Base-by-base conservation (phyloP, 495 filamentous ascomycete genomes). In the Penicillium flavigenum region DNA sequence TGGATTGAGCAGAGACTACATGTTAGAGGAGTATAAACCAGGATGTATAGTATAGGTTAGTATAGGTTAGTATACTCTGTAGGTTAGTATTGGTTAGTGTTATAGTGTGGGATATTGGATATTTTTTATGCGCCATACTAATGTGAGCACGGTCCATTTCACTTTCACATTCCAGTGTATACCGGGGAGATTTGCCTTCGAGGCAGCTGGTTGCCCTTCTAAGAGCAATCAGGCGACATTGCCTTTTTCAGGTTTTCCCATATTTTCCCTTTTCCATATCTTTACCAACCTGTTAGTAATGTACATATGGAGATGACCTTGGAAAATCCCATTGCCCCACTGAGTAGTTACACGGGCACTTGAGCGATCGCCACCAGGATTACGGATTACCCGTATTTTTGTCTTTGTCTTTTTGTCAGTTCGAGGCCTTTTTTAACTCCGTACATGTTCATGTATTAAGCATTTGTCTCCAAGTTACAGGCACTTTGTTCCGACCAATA, bases 281-380 rank as follows among this genome's bases (percentile, higher is more conserved):
- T 32, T 32, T 32, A 4, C 31, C 31, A 22, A 22, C 22, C 22
- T 32, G 2, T 34, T 34, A 32, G 31, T 32, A 34, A 34, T 34
- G 31, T 10, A 3, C 10, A 0, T 31, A 26, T 26, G 27, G 7
- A 8, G 7, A 34, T 34, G 12, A 34, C 10, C 9, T 10, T 31
- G 9, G 29, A 31, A 29, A 29, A 29, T 29, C 27, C 29, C 31
- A 12, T 22, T 22, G 52, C 45, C 38, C 57, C 44, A 60, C 51
- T 34, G 8, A 46, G 56, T 47, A 22, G 52, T 59, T 54, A 47
- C 62, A 64, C 57, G 52, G 53, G 54, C 51, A 63, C 61, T 48
- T 49, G 46, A 56, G 48, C 64, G 72, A 75, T 75, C 72, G 67
- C 67, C 71, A 64, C 71, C 67, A 75, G 71, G 67, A 72, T 72